Conservation (phyloP, 2,329 filamentous ascomycete species). For the Colletotrichum trifolii region DNA sequence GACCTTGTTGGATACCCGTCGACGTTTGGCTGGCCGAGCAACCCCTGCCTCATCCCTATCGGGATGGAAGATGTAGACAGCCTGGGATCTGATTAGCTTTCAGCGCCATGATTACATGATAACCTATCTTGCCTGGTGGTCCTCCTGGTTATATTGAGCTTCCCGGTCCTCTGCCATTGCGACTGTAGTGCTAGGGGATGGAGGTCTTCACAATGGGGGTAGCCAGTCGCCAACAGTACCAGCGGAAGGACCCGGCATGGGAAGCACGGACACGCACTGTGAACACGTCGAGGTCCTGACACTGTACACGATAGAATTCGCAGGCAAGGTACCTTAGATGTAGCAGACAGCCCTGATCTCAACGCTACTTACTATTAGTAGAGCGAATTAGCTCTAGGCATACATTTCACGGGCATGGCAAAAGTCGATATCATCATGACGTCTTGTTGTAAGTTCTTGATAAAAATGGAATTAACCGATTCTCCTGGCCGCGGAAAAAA, state of each 20-base stretch:
- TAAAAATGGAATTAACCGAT: slow-evolving; percentile 29
- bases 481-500: slow-evolving; percentile 28
- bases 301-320: neutral
- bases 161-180: slow-evolving; percentile 6
- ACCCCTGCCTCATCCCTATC: slow-evolving; percentile 48
- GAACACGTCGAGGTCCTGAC: fast-evolving
- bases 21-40: slow-evolving; percentile 64
- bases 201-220: neutral
- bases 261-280: slow-evolving; percentile 20
- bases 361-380: no score
- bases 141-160: slow-evolving; percentile 46
- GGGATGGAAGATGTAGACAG: slow-evolving; percentile 71
- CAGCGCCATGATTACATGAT: neutral
- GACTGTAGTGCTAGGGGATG: slow-evolving; percentile 8
- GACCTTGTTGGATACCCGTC: slow-evolving; percentile 61
- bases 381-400: neutral
- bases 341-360: no score
- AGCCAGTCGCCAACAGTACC: slow-evolving; percentile 17
- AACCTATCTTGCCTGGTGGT: slow-evolving; percentile 53
- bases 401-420: neutral
- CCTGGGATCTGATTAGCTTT: slow-evolving; percentile 52
- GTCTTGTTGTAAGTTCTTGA: slow-evolving; percentile 1
- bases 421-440: neutral
- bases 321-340: neutral
- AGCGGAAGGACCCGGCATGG: neutral